Conservation (phyloP, 2,329 filamentous ascomycete genomes). For the Uncinocarpus reesii region DNA sequence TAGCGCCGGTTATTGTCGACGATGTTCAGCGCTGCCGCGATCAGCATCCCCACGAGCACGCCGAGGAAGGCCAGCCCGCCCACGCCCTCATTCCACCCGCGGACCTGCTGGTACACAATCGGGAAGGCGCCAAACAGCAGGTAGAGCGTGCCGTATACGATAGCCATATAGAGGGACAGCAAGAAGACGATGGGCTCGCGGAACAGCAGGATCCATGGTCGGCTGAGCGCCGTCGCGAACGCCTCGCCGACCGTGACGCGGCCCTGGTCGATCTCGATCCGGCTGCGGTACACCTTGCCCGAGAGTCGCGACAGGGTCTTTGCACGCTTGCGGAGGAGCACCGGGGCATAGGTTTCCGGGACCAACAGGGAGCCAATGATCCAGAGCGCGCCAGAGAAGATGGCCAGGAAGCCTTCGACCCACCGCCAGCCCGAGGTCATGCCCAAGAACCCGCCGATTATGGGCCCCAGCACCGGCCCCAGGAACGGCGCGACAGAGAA, state of each 20-base stretch:
- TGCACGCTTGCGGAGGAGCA: slow-evolving; percentile 47
- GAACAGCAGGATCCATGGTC: slow-evolving; percentile 61
- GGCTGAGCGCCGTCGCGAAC: slow-evolving; percentile 48
- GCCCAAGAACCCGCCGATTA: slow-evolving; percentile 54
- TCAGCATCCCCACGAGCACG: slow-evolving; percentile 55
- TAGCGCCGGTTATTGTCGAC: slow-evolving; percentile 52
- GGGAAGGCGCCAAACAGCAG: slow-evolving; percentile 52
- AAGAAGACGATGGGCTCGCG: slow-evolving; percentile 58
- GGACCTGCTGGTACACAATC: slow-evolving; percentile 53
- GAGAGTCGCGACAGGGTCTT: slow-evolving; percentile 42
- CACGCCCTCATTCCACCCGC: slow-evolving; percentile 51
- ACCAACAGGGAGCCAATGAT: slow-evolving; percentile 43
- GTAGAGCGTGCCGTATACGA: slow-evolving; percentile 40
- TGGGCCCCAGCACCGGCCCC: slow-evolving; percentile 34
- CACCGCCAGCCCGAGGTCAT: slow-evolving; percentile 54
- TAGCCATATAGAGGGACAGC: slow-evolving; percentile 56
- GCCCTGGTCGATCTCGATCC: slow-evolving; percentile 40
- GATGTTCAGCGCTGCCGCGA: slow-evolving; percentile 43
- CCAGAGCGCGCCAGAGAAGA: slow-evolving; percentile 52
- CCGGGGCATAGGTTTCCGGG: slow-evolving; percentile 52
- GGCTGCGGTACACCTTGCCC: slow-evolving; percentile 48
- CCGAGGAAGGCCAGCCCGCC: slow-evolving; percentile 59
- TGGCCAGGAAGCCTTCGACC: slow-evolving; percentile 51
- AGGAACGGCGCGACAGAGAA: slow-evolving; percentile 24
- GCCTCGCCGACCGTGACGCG: slow-evolving; percentile 38